Conservation (phyloP, 1,284 basidiomycete species). For the Cryptococcus deneoformans region DNA sequence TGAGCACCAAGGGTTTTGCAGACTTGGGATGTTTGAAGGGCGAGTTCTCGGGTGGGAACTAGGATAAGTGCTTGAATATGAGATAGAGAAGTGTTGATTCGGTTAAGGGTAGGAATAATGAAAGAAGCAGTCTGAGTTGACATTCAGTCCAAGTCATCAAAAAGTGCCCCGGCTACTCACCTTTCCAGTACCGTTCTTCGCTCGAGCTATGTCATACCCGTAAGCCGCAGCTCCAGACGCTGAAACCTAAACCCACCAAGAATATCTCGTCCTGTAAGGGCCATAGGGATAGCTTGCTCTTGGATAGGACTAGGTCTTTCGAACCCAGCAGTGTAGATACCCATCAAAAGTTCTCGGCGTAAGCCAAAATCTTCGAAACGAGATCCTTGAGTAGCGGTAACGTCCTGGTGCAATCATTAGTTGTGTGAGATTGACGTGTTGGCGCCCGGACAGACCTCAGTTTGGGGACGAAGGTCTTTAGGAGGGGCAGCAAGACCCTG, state of each 20-base stretch:
- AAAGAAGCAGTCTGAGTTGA: conserved; percentile 82
- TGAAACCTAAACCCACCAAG: conserved; percentile 54
- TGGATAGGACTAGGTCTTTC: conserved; percentile 97
- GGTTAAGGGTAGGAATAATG: conserved; percentile 94
- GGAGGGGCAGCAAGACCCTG: conserved; percentile 69
- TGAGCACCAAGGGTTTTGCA: conserved; percentile 97
- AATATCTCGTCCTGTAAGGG: conserved; percentile 81
- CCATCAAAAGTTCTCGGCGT: conserved; percentile 79
- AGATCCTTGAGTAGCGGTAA: conserved; percentile 82
- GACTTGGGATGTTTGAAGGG: conserved; percentile 94
- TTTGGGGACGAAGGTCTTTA: conserved; percentile 89
- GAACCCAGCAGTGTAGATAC: conserved; percentile 95
- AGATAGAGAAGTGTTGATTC: conserved; percentile 77
- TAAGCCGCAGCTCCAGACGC: background rate
- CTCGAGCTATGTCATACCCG: conserved; percentile 49
- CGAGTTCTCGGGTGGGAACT: conserved; percentile 92
- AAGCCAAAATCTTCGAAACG: conserved; percentile 88
- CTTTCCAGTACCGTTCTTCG: conserved; percentile 54
- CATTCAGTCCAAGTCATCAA: background rate
- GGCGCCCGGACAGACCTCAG: conserved; percentile 57
- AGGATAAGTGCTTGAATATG: conserved; percentile 95
- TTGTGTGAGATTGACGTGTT: background rate
- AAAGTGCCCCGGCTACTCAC: conserved; percentile 11
- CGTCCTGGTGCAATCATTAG: conserved; percentile 57
- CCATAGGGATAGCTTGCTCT: conserved; percentile 92